phyloP scores from a whole-genome alignment of 2,329 filamentous ascomycete genomes.

The Shiraia sp. region DNA sequence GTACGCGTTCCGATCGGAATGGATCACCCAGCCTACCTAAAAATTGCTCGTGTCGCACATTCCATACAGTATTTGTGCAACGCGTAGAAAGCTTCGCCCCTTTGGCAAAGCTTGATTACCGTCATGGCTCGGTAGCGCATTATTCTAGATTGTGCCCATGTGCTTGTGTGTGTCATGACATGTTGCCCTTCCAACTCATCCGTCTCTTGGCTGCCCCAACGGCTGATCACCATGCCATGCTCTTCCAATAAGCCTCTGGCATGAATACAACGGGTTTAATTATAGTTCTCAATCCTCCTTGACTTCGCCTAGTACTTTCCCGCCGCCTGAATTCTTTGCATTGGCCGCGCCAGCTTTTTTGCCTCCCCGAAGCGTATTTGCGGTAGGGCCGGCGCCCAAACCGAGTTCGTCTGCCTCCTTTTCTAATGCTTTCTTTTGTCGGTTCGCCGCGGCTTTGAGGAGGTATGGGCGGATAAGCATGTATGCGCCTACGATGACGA shows the following conservation, averaged over 20 bases:
- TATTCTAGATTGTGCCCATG: slow-evolving; percentile 8
- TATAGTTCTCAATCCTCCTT: slow-evolving; percentile 47
- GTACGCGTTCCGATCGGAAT: slow-evolving; percentile 7
- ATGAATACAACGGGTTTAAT: slow-evolving; percentile 54
- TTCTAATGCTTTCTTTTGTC: slow-evolving; percentile 67
- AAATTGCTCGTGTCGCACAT: slow-evolving; percentile 12
- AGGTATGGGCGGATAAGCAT: slow-evolving; percentile 71
- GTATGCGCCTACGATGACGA: slow-evolving; percentile 74
- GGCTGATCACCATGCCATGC: too few relatives aligned
- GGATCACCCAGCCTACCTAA: not conserved
- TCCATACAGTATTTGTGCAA: slow-evolving; percentile 19
- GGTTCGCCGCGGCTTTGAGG: slow-evolving; percentile 66
- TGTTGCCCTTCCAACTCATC: slow-evolving; percentile 67
- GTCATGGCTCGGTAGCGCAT: slow-evolving; percentile 13
- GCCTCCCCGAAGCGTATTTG: slow-evolving; percentile 40
- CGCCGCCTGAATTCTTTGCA: slow-evolving; percentile 53
- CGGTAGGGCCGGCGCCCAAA: slow-evolving; percentile 29
- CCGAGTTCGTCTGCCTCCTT: slow-evolving; percentile 49
- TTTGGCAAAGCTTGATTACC: slow-evolving; percentile 16
- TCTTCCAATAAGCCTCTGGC: slow-evolving; percentile 65
- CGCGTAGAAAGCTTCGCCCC: slow-evolving; percentile 18
- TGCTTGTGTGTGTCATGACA: slow-evolving; percentile 35
- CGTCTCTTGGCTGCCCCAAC: slow-evolving; percentile 69
- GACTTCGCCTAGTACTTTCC: slow-evolving; percentile 34
- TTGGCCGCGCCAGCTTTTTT: slow-evolving; percentile 35